Percentiles rank a stretch among this genome's conserved stretches.
These are phyloP conservation scores for Lactarius sanguifluus DNA, from an alignment of 768 basidiomycete genomes.

Conservation along the genomic window DNA sequence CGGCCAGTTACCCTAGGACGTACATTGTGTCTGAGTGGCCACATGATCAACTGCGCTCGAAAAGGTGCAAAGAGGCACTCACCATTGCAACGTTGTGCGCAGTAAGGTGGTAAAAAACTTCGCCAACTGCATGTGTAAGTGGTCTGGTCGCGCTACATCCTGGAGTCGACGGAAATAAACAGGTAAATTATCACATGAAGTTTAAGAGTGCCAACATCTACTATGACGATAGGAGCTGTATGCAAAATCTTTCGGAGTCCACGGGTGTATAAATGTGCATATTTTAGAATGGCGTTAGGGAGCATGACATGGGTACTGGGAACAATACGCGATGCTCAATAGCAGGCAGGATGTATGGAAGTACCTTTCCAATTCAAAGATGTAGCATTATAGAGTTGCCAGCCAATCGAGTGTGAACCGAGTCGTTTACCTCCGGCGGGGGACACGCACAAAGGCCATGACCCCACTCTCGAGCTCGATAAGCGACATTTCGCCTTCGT, in stretches of 20 bases:
- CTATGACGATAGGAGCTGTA: slow-evolving; percentile 11
- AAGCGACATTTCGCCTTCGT: slow-evolving; percentile 27
- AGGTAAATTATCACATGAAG: slow-evolving; percentile 24
- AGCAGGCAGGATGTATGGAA: slow-evolving; percentile 6
- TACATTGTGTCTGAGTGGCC: slow-evolving; percentile 3
- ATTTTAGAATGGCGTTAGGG: background rate
- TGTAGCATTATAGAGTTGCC: slow-evolving; percentile 6
- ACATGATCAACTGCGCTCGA: background rate
- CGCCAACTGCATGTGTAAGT: background rate
- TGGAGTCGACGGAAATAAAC: slow-evolving; percentile 5
- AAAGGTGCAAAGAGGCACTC: background rate
- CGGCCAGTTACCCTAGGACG: background rate
- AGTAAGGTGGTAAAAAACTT: background rate
- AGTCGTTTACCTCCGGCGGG: slow-evolving; percentile 21
- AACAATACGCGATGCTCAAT: slow-evolving; percentile 1
- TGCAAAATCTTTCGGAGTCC: slow-evolving; percentile 9
- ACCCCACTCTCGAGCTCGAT: slow-evolving; percentile 29
- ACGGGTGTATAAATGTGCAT: slow-evolving; percentile 11
- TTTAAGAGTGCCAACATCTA: slow-evolving; percentile 18
- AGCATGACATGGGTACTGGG: background rate
- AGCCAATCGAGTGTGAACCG: background rate
- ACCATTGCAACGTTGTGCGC: slow-evolving; percentile 12
- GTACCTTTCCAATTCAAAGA: slow-evolving; percentile 9
- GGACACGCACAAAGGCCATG: slow-evolving; percentile 25
- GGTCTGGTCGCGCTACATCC: background rate